phyloP scores from a whole-genome alignment of 2,329 filamentous ascomycete species.

The Neopestalotiopsis clavispora region DNA sequence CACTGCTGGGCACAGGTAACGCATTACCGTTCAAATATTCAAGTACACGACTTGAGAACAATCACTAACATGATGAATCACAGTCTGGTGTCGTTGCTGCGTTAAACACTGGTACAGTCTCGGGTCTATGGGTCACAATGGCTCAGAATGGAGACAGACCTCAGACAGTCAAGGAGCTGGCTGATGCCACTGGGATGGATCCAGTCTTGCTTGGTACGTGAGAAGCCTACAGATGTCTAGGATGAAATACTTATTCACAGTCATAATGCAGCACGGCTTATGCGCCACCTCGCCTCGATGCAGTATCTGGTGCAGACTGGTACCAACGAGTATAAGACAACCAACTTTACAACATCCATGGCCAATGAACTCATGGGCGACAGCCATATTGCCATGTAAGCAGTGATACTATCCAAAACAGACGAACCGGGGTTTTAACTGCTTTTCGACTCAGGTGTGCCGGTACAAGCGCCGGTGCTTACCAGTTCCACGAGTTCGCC shows the following conservation, averaged over 20 bases:
- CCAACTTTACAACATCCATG: conserved; percentile 36
- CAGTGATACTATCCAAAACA: background rate
- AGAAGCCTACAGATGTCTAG: background rate
- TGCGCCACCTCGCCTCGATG: conserved; percentile 41
- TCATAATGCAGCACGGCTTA: conserved; percentile 28
- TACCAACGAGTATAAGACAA: conserved; percentile 37
- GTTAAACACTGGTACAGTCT: conserved; percentile 6
- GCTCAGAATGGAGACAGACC: conserved; percentile 34
- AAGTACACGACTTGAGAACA: background rate
- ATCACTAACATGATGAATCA: conserved; percentile 5
- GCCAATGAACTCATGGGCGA: conserved; percentile 28
- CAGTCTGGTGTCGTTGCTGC: conserved; percentile 9
- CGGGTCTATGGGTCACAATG: conserved; percentile 41
- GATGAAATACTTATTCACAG: background rate
- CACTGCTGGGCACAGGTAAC: conserved; percentile 47
- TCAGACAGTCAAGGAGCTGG: conserved; percentile 38
- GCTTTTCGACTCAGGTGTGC: conserved; percentile 6
- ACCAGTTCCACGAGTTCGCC: conserved; percentile 37
- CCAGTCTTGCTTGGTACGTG: conserved; percentile 32
- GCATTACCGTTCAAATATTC: background rate
- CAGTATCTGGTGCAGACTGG: conserved; percentile 38
- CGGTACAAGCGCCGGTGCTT: conserved; percentile 18
- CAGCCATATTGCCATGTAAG: conserved; percentile 34
- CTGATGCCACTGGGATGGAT: conserved; percentile 32
- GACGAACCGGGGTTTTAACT: background rate